phyloP scores from a whole-genome alignment of 75 land plant species.

The Pinus tabuliformis region DNA sequence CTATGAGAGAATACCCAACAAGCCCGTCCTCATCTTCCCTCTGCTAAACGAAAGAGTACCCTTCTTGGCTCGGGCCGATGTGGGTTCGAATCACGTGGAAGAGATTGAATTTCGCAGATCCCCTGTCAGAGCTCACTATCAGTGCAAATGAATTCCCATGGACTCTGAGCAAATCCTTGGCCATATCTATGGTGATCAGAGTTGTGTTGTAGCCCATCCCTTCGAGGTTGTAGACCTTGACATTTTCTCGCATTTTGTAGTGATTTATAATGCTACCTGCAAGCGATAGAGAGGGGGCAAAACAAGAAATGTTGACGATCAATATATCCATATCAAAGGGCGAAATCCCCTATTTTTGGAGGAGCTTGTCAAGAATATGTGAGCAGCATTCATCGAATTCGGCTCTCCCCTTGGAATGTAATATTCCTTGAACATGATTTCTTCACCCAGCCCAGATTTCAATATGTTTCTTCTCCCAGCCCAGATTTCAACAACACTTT shows the following conservation, averaged over 20 bases:
- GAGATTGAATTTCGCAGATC: constrained; percentile 39
- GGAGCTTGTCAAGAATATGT: constrained; percentile 45
- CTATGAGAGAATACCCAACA: constrained; percentile 45
- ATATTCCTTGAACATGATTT: constrained; percentile 20
- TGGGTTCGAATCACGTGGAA: constrained; percentile 46
- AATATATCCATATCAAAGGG: constrained; percentile 50
- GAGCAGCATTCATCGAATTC: constrained; percentile 58
- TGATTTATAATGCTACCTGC: constrained; percentile 40
- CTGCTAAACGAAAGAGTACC: constrained; percentile 43
- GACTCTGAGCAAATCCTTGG: constrained; percentile 25
- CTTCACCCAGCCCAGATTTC: constrained; percentile 49
- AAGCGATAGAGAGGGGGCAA: constrained; percentile 49
- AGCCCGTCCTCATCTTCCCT: constrained; percentile 43
- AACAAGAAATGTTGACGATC: constrained; percentile 50
- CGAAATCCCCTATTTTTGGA: constrained; percentile 28
- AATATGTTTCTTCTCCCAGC: background rate
- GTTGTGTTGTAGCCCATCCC: constrained; percentile 77
- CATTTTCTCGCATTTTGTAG: constrained; percentile 41
- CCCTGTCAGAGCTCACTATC: constrained; percentile 46
- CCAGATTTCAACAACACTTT: no score
- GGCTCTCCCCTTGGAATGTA: constrained; percentile 17
- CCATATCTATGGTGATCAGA: constrained; percentile 39
- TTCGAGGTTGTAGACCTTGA: constrained; percentile 43
- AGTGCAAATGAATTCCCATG: constrained; percentile 22
- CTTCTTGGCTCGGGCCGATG: constrained; percentile 43